Evolutionary conservation across 148 eudicot genomes (phyloP), one percentile per base, ranked within the genome.

Genomic region (Rhododendron ferrugineum): DNA sequence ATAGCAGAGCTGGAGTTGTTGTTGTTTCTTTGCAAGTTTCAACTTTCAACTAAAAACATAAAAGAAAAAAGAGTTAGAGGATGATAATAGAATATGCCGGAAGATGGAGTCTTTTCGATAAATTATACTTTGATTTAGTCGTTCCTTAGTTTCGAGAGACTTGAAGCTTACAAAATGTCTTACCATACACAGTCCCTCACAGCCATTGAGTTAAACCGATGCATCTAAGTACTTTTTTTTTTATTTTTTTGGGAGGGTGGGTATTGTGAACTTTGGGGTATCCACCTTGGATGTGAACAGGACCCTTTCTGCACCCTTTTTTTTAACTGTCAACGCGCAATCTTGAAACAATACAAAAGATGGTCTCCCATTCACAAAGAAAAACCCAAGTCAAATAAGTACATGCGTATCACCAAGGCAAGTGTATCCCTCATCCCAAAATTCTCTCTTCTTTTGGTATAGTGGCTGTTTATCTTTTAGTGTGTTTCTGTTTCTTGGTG

Each of bases 311-410:
- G 74, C 34, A 22, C 64, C 50, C 49, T 11, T 23, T 80, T 80
- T 40, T n/a, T 13, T 22, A 5, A 11, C 32, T 28, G 30, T 62
- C 44, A 62, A 81, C 84, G 37, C 73, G 84, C 50, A 58, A 62
- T 60, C 74, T 81, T 6, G 84, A 62, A 60, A 37, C 72, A 62
- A 81, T 62, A 62, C 84, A 80, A 80, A 32, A 16, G 0, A 13
- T 7, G n/a, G 20, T 46, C 56, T 70, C 36, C 34, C 32, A 14
- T 47, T 78, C 23, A 46, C 22, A 11, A 28, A 79, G 37, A 49
- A 56, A 80, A 80, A 30, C 32, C 83, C 47, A 79, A 81, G 83
- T 81, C 83, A 54, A 81, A 54, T 37, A 37, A 37, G 40, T 28
- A 22, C 64, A 13, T 2, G 30, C 26, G 20, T 54, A 54, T 56